Conservation (phyloP, 257 asterid genomes). For the Mitragyna speciosa region DNA sequence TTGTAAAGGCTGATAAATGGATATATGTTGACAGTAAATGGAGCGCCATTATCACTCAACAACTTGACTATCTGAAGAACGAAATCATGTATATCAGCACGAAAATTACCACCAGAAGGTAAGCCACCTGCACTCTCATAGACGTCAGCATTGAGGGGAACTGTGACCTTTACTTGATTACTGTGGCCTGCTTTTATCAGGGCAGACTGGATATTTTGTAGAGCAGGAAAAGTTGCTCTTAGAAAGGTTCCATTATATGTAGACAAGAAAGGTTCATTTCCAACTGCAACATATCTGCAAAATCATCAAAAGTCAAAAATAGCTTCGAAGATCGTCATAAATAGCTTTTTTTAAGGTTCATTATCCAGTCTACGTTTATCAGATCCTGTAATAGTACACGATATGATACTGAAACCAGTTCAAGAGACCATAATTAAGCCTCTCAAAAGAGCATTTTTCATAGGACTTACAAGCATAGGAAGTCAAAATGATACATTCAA, state of each 20-base stretch:
- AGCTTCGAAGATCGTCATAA: background rate
- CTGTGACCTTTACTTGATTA: conserved; percentile 77
- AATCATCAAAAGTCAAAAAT: background rate
- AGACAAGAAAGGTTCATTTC: conserved; percentile 72
- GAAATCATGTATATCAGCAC: conserved; percentile 59
- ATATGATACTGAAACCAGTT: background rate
- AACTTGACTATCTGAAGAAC: conserved; percentile 58
- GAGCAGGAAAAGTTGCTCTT: conserved; percentile 60
- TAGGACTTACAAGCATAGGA: background rate
- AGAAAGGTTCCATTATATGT: conserved; percentile 63
- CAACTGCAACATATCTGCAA: conserved; percentile 62
- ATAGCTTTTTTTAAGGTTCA: no score
- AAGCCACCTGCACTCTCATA: conserved; percentile 48
- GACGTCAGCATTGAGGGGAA: conserved; percentile 85
- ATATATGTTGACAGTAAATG: conserved; percentile 75
- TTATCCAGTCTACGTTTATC: background rate
- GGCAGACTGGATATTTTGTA: conserved; percentile 78
- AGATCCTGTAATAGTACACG: background rate
- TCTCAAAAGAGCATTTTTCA: background rate
- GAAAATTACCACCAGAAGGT: conserved; percentile 76
- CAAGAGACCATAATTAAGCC: no score
- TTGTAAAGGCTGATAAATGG: conserved; percentile 81
- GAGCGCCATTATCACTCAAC: conserved; percentile 62
- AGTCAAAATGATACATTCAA: no score
- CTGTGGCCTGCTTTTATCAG: conserved; percentile 73